Conservation (phyloP, 306 rosid species). For the Comarum palustre region DNA sequence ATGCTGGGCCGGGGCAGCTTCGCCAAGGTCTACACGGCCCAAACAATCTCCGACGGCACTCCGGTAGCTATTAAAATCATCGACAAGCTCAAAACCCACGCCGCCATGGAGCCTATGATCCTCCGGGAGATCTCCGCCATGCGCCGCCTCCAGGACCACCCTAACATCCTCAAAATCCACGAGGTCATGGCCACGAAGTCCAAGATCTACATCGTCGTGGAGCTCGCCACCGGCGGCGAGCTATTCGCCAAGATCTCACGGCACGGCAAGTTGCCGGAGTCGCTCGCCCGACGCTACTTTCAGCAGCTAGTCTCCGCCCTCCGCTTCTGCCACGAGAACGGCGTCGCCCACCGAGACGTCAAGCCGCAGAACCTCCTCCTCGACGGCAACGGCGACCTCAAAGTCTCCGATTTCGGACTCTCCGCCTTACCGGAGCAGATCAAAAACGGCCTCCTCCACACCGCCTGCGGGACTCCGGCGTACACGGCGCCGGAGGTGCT, state of each 20-base stretch:
- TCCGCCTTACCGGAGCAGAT: slow-evolving; percentile 80
- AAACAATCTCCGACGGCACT: slow-evolving; percentile 43
- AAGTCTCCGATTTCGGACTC: slow-evolving; percentile 89
- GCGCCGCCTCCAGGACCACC: slow-evolving; percentile 85
- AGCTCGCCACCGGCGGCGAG: slow-evolving; percentile 85
- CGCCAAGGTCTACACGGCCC: slow-evolving; percentile 80
- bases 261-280: slow-evolving; percentile 43
- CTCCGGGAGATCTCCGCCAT: slow-evolving; percentile 74
- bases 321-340: slow-evolving; percentile 66
- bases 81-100: slow-evolving; percentile 61
- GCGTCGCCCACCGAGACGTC: slow-evolving; percentile 81
- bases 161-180: slow-evolving; percentile 60
- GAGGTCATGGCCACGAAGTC: slow-evolving; percentile 83
- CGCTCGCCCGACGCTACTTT: slow-evolving; percentile 55
- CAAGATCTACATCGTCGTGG: slow-evolving; percentile 78
- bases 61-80: slow-evolving; percentile 74
- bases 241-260: slow-evolving; percentile 56
- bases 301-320: slow-evolving; percentile 78
- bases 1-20: slow-evolving; percentile 84
- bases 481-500: slow-evolving; percentile 86
- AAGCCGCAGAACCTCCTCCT: slow-evolving; percentile 89
- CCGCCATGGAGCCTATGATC: slow-evolving; percentile 68
- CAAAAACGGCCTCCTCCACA: slow-evolving; percentile 65
- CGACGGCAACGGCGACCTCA: slow-evolving; percentile 54
- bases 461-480: slow-evolving; percentile 92